These are phyloP conservation scores for Tylopilus balloui DNA, from an alignment of 768 basidiomycete species.

Conservation along the genomic window DNA sequence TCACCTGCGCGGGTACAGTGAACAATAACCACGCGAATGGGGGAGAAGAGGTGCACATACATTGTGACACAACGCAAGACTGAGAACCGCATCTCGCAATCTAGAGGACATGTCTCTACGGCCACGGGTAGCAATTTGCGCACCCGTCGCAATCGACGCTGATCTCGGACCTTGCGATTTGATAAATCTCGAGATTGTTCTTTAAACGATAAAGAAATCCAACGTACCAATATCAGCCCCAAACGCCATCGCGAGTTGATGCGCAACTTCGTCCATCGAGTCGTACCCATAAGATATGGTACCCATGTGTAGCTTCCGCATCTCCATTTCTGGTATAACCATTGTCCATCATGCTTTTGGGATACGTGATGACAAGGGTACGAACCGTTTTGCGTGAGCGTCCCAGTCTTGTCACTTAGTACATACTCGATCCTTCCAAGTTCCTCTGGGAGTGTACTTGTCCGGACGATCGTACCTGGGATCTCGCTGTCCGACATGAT, in stretches of 20 bases:
- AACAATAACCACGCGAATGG: neutral
- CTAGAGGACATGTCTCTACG: constrained; percentile 93
- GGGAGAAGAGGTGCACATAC: constrained; percentile 42
- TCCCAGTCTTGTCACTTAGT: constrained; percentile 97
- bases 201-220: neutral
- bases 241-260: constrained; percentile 85
- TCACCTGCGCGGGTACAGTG: constrained; percentile 64
- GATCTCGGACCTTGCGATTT: constrained; percentile 41
- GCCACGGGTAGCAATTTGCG: constrained; percentile 79
- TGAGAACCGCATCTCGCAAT: constrained; percentile 87
- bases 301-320: constrained; percentile 98
- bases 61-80: constrained; percentile 94
- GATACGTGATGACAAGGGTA: neutral
- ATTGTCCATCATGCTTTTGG: neutral
- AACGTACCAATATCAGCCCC: constrained; percentile 55
- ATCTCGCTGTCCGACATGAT: constrained; percentile 94
- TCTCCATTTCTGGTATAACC: constrained; percentile 82
- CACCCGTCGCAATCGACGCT: constrained; percentile 66
- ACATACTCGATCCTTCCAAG: constrained; percentile 93
- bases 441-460: constrained; percentile 96
- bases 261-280: constrained; percentile 98
- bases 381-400: constrained; percentile 92
- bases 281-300: constrained; percentile 96
- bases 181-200: neutral
- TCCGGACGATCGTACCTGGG: constrained; percentile 91